A percentile compares a stretch with the other conserved stretches of the same genome.
Evolutionary conservation across 2,329 filamentous ascomycete species (phyloP).

Genomic region (Diaporthe helianthi): DNA sequence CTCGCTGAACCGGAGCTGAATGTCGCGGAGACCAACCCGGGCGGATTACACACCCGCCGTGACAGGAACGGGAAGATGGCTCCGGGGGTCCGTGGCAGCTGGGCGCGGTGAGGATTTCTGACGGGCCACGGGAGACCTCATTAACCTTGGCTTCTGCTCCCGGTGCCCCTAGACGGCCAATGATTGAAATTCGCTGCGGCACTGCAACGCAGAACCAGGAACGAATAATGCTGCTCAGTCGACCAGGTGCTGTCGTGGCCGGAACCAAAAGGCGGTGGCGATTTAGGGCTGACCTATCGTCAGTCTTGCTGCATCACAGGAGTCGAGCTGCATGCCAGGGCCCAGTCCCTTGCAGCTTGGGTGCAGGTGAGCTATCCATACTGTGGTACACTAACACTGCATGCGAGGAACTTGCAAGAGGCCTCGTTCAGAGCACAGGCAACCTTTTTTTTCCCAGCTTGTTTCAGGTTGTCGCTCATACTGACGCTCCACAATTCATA

Average conservation of each 20-base stretch:
- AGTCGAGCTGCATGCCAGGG: constrained; percentile 17
- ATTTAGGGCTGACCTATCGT: constrained; percentile 31
- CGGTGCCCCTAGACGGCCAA: neutral
- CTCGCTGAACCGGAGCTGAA: constrained; percentile 19
- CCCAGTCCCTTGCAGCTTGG: constrained; percentile 10
- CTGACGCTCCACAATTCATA: neutral
- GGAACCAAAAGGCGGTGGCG: constrained; percentile 29
- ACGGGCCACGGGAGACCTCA: constrained; percentile 5
- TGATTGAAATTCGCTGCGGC: neutral
- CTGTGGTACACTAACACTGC: constrained; percentile 6
- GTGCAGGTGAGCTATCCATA: constrained; percentile 10
- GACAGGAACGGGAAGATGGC: constrained; percentile 16
- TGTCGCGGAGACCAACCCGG: neutral
- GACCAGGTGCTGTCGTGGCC: neutral
- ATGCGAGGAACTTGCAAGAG: constrained; percentile 28
- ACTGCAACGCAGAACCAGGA: neutral
- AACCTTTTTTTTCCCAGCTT: constrained; percentile 19
- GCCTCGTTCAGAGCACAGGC: constrained; percentile 22
- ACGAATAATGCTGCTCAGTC: neutral
- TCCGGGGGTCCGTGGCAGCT: constrained; percentile 1
- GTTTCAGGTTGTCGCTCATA: constrained; percentile 16
- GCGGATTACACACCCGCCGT: neutral
- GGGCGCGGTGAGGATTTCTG: constrained; percentile 2
- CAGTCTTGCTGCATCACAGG: constrained; percentile 11
- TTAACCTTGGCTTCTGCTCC: neutral